Evolutionary conservation across 306 rosid genomes (phyloP).

Genomic region (Arachis stenosperma): DNA sequence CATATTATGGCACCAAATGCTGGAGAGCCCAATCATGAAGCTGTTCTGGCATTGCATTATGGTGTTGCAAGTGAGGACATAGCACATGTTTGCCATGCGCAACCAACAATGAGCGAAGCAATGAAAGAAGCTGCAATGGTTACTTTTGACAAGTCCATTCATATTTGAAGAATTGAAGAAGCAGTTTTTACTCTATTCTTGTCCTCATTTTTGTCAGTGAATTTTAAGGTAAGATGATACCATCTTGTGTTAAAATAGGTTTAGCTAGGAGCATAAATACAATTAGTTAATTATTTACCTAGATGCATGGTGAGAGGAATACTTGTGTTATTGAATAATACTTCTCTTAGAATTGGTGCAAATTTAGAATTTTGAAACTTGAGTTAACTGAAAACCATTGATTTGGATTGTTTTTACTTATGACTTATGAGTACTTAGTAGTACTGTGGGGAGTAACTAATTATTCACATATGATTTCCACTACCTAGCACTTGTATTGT

Average conservation of each 20-base stretch:
- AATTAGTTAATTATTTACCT: slow-evolving; percentile 28
- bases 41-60: slow-evolving; percentile 63
- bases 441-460: neutral
- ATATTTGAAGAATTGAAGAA: slow-evolving; percentile 44
- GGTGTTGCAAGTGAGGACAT: slow-evolving; percentile 75
- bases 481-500: too few species aligned
- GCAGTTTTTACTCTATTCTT: neutral
- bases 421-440: neutral
- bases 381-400: neutral
- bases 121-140: slow-evolving; percentile 81
- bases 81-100: slow-evolving; percentile 79
- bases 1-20: slow-evolving; percentile 77
- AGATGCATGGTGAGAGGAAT: slow-evolving; percentile 25
- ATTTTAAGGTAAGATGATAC: slow-evolving; percentile 40
- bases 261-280: slow-evolving; percentile 35
- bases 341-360: neutral
- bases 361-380: neutral
- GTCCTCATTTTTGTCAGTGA: slow-evolving; percentile 39
- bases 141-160: slow-evolving; percentile 71
- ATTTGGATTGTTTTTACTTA: neutral
- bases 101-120: slow-evolving; percentile 83
- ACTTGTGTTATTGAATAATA: slow-evolving; percentile 43
- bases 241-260: slow-evolving; percentile 37
- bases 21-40: slow-evolving; percentile 80
- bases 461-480: too few species aligned